These are phyloP conservation scores for Candida mesenterica DNA, from an alignment of 1,139 yeast species.

Conservation along the genomic window DNA sequence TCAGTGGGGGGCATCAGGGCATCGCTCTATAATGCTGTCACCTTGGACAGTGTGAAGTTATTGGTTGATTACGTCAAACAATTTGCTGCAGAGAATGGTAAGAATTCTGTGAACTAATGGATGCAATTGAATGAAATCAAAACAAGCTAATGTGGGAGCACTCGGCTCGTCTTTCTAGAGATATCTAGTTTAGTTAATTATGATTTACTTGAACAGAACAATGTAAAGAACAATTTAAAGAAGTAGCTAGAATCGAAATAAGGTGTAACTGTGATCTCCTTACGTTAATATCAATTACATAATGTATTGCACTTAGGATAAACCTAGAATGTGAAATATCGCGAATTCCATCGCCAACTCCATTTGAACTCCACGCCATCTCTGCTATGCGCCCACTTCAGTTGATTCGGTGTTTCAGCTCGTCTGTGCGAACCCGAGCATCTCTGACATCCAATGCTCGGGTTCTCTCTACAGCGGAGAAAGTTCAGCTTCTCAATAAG, in stretches of 20 bases:
- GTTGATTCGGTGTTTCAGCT: neutral
- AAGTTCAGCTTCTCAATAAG: slow-evolving; percentile 26
- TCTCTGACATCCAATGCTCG: slow-evolving; percentile 4
- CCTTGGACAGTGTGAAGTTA: slow-evolving; percentile 58
- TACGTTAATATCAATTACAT: no score
- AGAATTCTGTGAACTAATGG: no score
- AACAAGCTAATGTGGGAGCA: no score
- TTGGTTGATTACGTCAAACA: slow-evolving; percentile 59
- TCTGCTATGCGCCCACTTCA: neutral
- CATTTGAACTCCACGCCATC: neutral
- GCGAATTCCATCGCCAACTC: neutral
- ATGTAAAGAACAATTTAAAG: no score
- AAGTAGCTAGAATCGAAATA: no score
- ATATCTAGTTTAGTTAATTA: no score
- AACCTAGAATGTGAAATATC: no score
- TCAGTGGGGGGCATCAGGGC: slow-evolving; percentile 98
- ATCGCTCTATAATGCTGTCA: slow-evolving; percentile 85
- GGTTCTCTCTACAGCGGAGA: slow-evolving; percentile 26
- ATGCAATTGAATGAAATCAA: no score
- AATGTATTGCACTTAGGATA: no score
- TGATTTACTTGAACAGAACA: no score
- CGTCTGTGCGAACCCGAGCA: neutral
- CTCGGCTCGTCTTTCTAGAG: no score
- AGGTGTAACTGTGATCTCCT: no score
- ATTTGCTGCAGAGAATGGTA: slow-evolving; percentile 50